phyloP scores from a whole-genome alignment of 1,284 basidiomycete species.

The Moesziomyces sp. region DNA sequence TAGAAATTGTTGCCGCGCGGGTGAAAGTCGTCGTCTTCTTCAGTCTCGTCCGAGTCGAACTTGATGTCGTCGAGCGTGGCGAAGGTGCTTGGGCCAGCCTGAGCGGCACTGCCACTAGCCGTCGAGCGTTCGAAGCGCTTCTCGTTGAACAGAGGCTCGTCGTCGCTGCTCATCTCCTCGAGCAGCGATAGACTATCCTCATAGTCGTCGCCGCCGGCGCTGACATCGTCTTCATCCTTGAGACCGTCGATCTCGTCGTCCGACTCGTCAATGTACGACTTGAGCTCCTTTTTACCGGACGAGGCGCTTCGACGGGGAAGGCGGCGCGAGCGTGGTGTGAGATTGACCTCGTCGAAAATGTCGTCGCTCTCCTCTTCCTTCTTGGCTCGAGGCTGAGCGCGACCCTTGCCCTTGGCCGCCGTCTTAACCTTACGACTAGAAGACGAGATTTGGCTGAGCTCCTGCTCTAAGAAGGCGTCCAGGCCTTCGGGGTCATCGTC shows the following conservation, averaged over 20 bases:
- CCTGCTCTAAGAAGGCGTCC: slow-evolving; percentile 24
- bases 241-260: slow-evolving; percentile 11
- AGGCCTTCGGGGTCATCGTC: slow-evolving; percentile 16
- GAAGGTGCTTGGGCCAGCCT: slow-evolving; percentile 33
- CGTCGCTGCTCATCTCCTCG: slow-evolving; percentile 31
- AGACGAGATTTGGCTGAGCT: slow-evolving; percentile 6
- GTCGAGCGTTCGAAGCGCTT: slow-evolving; percentile 1
- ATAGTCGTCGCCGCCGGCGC: slow-evolving; percentile 6
- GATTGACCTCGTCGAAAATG: slow-evolving; percentile 15
- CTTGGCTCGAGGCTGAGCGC: slow-evolving; percentile 20
- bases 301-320: slow-evolving; percentile 36
- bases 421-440: slow-evolving; percentile 1
- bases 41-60: slow-evolving; percentile 18
- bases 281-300: slow-evolving; percentile 11
- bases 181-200: slow-evolving; percentile 9
- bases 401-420: slow-evolving; percentile 32
- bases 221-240: slow-evolving; percentile 6
- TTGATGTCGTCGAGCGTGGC: slow-evolving; percentile 19
- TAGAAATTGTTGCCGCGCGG: slow-evolving; percentile 35
- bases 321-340: slow-evolving; percentile 32
- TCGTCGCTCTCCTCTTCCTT: slow-evolving; percentile 34
- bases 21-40: slow-evolving; percentile 29
- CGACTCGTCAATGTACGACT: slow-evolving; percentile 4
- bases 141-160: slow-evolving; percentile 24
- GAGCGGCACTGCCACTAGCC: not conserved